A percentile compares a stretch with the other conserved stretches of the same genome.
These are phyloP conservation scores for Barbarea vulgaris DNA, from an alignment of 345 rosid species.

Conservation along the genomic window DNA sequence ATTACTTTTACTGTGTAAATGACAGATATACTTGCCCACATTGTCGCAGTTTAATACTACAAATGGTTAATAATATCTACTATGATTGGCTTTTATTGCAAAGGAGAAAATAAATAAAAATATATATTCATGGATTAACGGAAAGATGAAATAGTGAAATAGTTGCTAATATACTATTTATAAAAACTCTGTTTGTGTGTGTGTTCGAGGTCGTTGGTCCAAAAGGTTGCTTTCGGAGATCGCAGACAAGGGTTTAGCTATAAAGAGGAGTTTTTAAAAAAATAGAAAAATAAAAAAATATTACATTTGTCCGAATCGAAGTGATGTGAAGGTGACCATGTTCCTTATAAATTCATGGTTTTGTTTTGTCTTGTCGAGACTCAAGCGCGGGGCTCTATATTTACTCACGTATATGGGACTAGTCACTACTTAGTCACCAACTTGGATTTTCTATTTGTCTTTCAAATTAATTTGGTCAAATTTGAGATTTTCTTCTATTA, in stretches of 20 bases:
- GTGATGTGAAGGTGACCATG: slow-evolving; percentile 46
- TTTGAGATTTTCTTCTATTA: slow-evolving; percentile 2
- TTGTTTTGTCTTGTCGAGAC: slow-evolving; percentile 46
- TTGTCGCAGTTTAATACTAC: slow-evolving; percentile 5
- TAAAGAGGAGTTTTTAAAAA: slow-evolving; percentile 1
- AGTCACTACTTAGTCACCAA: slow-evolving; percentile 37
- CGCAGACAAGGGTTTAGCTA: slow-evolving; percentile 30
- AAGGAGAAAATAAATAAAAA: background rate
- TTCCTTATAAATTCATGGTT: slow-evolving; percentile 37
- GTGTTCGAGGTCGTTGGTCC: slow-evolving; percentile 43
- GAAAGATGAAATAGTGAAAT: slow-evolving; percentile 10
- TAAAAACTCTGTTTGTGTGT: slow-evolving; percentile 10
- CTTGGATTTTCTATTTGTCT: slow-evolving; percentile 28
- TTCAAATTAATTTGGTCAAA: slow-evolving; percentile 20
- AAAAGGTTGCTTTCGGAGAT: slow-evolving; percentile 33
- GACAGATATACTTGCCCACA: slow-evolving; percentile 13
- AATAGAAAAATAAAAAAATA: background rate
- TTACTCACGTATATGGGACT: slow-evolving; percentile 29
- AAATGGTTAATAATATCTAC: slow-evolving; percentile 17
- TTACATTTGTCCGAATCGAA: slow-evolving; percentile 37
- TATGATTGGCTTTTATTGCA: slow-evolving; percentile 8
- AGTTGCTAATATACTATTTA: slow-evolving; percentile 8
- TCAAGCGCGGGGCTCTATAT: slow-evolving; percentile 46
- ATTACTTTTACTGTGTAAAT: slow-evolving; percentile 23
- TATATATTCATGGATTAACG: background rate